Evolutionary conservation across 1,139 yeast genomes (phyloP), one percentile per base, ranked within the genome.

Genomic region (Saccharomycopsis crataegensis): DNA sequence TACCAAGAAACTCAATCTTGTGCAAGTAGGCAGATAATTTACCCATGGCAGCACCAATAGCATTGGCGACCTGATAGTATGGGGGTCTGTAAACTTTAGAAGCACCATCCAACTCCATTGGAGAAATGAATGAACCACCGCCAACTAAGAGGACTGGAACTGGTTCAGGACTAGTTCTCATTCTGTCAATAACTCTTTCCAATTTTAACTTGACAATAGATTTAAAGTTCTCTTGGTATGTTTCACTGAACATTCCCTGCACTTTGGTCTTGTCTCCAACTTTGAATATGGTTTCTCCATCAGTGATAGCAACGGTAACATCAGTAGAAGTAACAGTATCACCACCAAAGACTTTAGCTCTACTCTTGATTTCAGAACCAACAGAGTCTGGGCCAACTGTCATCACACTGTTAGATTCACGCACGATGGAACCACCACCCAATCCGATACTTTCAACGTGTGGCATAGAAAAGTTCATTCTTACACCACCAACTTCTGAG

Each of bases 41-140:
- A 6, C 75, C 75, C 57, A 73, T 62, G 7, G 77, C 77, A n/a
- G 77, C 77, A 49, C 77, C 77, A 49, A 73, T 72, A 9, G 77
- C 77, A 62, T 73, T 73, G 7, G 76, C 77, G 31, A 73, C 73
- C 46, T 69, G 70, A 57, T 61, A 71, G 57, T 57, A 72, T 37
- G 70, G 68, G 1, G 77, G 76, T 47, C 71, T 63, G 53, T 69
- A 57, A 2, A 73, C 75, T 46, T 66, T 63, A 7, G 72, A 67
- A 5, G 75, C 75, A n/a, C 76, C 77, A 28, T 62, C 64, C 28
- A 73, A 59, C 16, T 60, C 59, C 12, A 59, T 50, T 9, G 76
- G 76, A 1, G 72, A 64, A 48, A 73, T 70, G 51, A 73, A 68
- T 0, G 77, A 71, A 3, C 77, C 77, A 37, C 77, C 78, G 36